These are phyloP conservation scores for Penicillium taxi DNA, from an alignment of 495 filamentous ascomycete species.

Conservation along the genomic window DNA sequence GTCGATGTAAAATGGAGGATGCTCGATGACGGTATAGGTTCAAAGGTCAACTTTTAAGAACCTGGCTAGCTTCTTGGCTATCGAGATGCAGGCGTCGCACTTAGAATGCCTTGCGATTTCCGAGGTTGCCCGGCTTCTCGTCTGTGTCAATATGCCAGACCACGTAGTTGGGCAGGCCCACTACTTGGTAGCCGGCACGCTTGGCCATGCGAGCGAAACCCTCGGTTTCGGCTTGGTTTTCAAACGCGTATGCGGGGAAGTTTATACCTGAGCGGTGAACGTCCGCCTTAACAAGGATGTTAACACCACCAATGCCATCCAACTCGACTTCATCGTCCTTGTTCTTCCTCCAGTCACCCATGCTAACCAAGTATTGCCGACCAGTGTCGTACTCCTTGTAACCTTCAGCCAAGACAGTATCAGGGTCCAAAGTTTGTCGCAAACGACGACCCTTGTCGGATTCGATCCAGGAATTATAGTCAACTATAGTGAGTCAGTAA, in stretches of 20 bases:
- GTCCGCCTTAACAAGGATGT: conserved; percentile 94
- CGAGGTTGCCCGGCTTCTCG: conserved; percentile 80
- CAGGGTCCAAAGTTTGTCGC: conserved; percentile 61
- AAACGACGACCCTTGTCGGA: conserved; percentile 73
- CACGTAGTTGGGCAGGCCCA: conserved; percentile 92
- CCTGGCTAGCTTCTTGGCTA: conserved; percentile 6
- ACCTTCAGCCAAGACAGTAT: conserved; percentile 81
- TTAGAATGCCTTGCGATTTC: conserved; percentile 38
- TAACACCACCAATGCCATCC: conserved; percentile 94
- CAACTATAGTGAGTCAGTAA: conserved; percentile 49
- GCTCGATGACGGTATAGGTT: conserved; percentile 10
- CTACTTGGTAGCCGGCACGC: conserved; percentile 85
- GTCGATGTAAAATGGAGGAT: conserved; percentile 14
- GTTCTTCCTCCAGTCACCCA: conserved; percentile 87
- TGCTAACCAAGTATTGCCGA: conserved; percentile 73
- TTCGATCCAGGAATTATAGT: conserved; percentile 99
- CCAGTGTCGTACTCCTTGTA: conserved; percentile 91
- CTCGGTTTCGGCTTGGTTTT: conserved; percentile 98
- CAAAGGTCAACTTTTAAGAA: conserved; percentile 20
- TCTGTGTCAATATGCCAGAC: conserved; percentile 99
- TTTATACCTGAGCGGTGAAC: conserved; percentile 98
- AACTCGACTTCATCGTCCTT: conserved; percentile 86
- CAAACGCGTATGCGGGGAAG: conserved; percentile 94
- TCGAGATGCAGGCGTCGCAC: conserved; percentile 4
- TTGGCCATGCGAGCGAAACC: conserved; percentile 99